A percentile compares a stretch with the other conserved stretches of the same genome.
Evolutionary conservation across 208 protist species (phyloP).

Genomic region (Baffinella frigidus): DNA sequence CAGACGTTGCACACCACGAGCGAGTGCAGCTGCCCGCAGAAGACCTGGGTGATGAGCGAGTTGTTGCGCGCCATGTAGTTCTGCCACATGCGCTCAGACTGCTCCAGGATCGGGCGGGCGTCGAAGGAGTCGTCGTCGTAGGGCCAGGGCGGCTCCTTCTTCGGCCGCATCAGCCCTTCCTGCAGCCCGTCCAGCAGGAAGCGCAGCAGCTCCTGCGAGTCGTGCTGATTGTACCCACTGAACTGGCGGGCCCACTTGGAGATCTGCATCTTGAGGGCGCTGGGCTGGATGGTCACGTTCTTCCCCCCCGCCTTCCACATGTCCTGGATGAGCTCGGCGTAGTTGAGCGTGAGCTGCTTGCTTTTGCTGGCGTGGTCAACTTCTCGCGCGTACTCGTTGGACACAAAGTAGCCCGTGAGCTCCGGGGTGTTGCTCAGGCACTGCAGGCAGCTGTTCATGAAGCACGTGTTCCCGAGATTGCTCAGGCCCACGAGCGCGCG

Average conservation of each 20-base stretch:
- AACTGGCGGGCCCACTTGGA: conserved; percentile 28
- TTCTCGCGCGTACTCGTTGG: background rate
- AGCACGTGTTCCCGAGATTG: conserved; percentile 98
- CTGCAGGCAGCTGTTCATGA: conserved; percentile 93
- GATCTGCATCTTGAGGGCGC: conserved; percentile 8
- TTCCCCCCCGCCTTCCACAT: background rate
- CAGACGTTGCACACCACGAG: background rate
- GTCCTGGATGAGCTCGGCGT: background rate
- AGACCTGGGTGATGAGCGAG: background rate
- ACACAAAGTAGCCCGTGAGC: conserved; percentile 73
- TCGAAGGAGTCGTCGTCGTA: conserved; percentile 26
- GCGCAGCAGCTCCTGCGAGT: conserved; percentile 47
- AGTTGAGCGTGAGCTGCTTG: background rate
- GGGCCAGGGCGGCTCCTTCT: conserved; percentile 13
- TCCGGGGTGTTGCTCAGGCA: conserved; percentile 83
- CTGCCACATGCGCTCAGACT: conserved; percentile 35
- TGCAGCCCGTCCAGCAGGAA: conserved; percentile 37
- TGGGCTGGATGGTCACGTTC: background rate
- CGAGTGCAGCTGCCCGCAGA: conserved; percentile 32
- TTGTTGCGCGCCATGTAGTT: conserved; percentile 44
- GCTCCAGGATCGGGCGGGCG: background rate
- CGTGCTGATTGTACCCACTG: conserved; percentile 22
- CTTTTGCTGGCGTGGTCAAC: background rate
- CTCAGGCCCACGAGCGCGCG: no score
- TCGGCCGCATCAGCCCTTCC: background rate